phyloP scores from a whole-genome alignment of 2,329 filamentous ascomycete species.

The Colletotrichum australisinense region DNA sequence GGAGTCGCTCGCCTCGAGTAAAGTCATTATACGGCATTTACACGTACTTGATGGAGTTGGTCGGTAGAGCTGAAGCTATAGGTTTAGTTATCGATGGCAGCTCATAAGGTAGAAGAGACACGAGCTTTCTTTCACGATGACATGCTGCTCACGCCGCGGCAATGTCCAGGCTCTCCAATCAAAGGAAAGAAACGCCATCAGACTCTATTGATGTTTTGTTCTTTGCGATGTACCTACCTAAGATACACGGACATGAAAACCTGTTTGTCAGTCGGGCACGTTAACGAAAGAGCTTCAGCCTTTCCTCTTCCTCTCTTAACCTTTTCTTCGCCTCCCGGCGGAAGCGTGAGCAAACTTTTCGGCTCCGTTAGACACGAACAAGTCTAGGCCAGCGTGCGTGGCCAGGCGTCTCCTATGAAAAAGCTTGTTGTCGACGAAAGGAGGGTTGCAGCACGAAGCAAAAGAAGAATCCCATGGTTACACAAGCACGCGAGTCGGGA shows the following conservation, averaged over 20 bases:
- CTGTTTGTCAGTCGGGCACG: neutral
- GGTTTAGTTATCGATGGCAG: neutral
- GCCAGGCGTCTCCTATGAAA: neutral
- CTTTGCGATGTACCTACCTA: neutral
- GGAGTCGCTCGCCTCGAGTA: neutral
- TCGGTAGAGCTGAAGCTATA: neutral
- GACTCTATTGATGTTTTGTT: constrained; percentile 20
- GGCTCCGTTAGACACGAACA: neutral
- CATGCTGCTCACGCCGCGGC: neutral
- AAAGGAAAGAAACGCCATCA: neutral
- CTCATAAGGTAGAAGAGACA: neutral
- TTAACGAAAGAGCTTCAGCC: neutral
- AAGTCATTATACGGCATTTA: neutral
- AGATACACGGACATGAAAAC: neutral
- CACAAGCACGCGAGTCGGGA: neutral
- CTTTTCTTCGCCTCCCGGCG: neutral
- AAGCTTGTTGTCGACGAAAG: neutral
- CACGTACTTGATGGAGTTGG: neutral
- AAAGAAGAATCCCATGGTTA: neutral
- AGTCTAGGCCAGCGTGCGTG: neutral
- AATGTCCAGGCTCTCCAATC: neutral
- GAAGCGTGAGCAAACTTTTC: neutral
- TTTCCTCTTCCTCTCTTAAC: neutral
- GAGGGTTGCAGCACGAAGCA: neutral
- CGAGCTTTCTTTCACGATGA: neutral